Percentiles rank a stretch among this genome's conserved stretches.
These are phyloP conservation scores for Eutypa lata DNA, from an alignment of 2,329 filamentous ascomycete species.

Conservation along the genomic window DNA sequence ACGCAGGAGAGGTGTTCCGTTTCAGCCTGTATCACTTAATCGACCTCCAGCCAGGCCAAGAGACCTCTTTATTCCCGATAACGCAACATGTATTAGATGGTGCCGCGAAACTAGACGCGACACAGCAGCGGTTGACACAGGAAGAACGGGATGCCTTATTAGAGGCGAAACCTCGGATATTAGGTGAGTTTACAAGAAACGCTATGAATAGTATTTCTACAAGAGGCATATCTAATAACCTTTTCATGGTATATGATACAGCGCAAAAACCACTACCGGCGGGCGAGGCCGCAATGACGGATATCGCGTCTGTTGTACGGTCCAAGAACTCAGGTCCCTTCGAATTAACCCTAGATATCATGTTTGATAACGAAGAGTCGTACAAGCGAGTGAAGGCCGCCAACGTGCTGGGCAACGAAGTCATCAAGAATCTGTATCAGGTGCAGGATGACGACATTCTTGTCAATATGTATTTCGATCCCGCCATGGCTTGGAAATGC, in stretches of 20 bases:
- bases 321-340: constrained; percentile 40
- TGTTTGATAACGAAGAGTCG: constrained; percentile 29
- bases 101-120: neutral
- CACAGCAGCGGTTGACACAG: constrained; percentile 1
- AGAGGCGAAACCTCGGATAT: neutral
- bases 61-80: constrained; percentile 7
- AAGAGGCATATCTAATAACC: no score
- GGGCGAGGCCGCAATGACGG: constrained; percentile 7
- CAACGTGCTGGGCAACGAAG: constrained; percentile 21
- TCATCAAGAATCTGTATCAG: constrained; percentile 24
- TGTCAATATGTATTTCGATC: constrained; percentile 32
- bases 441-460: constrained; percentile 25
- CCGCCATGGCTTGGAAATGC: constrained; percentile 34
- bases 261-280: neutral
- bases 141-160: constrained; percentile 2
- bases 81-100: neutral
- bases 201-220: no score
- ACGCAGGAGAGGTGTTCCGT: constrained; percentile 25
- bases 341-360: constrained; percentile 40
- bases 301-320: constrained; percentile 30
- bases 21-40: constrained; percentile 37
- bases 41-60: constrained; percentile 9
- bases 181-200: neutral
- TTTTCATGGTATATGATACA: no score
- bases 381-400: constrained; percentile 29